A percentile compares a stretch with the other conserved stretches of the same genome.
phyloP scores from a whole-genome alignment of 179 eudicot species.

The Camellia oleifera region DNA sequence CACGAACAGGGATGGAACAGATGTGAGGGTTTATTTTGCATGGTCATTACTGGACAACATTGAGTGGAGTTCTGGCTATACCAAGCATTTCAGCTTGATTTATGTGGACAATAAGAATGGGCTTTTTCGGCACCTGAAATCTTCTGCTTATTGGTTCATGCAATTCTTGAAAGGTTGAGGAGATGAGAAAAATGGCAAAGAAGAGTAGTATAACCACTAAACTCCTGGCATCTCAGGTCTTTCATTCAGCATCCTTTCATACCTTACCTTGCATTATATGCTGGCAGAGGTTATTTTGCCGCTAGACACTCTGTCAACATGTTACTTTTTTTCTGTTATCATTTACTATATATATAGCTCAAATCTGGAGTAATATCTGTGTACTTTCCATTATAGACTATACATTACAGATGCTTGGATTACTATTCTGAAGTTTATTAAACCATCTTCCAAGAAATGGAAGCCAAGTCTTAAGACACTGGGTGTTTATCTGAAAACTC shows the following conservation, averaged over 20 bases:
- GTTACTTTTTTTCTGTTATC: neutral
- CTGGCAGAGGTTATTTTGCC: neutral
- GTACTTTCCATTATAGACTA: neutral
- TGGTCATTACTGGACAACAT: constrained; percentile 82
- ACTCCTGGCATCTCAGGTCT: neutral
- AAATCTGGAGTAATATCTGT: neutral
- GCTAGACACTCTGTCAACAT: neutral
- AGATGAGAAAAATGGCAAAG: constrained; percentile 50
- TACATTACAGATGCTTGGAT: neutral
- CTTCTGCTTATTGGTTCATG: constrained; percentile 79
- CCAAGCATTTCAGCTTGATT: constrained; percentile 67
- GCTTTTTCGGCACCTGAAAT: constrained; percentile 70
- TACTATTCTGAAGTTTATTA: neutral
- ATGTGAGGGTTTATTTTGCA: constrained; percentile 75
- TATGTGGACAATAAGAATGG: constrained; percentile 75
- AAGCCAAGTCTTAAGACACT: neutral
- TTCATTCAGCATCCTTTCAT: neutral
- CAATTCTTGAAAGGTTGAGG: constrained; percentile 49
- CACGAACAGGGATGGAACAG: constrained; percentile 58
- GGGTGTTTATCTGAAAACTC: neutral
- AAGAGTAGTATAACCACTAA: constrained; percentile 32
- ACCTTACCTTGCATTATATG: neutral
- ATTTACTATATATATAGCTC: neutral
- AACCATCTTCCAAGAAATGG: neutral
- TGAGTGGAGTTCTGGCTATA: constrained; percentile 68